Base-by-base conservation (phyloP, 1,139 yeast species). In the Magnusiomyces sp. region DNA sequence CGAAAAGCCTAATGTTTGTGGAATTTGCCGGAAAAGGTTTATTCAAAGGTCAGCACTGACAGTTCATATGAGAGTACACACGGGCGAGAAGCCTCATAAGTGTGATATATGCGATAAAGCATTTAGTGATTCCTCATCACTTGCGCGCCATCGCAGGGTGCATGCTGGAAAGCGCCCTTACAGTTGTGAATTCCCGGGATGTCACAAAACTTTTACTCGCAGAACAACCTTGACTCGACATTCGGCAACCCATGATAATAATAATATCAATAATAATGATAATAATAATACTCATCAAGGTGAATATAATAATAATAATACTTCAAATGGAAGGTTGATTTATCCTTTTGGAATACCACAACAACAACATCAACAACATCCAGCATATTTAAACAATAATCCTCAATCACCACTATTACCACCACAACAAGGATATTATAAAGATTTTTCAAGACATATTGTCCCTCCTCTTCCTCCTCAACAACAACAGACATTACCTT, bases 11-110 rank as follows among this genome's bases (percentile, higher is more conserved):
- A 65, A 65, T 49, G 60, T 58, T 5, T 65, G 68, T 50, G 58
- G 59, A 9, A 55, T 60, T 29, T 65, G 68, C 64, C 66, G 75
- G 41, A 84, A 83, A 65, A 71, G 79, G 58, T 83, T 83, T 61
- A 76, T 81, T 56, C 74, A 89, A 57, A 74, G 82, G 44, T 87
- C 83, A 57, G 89, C 84, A 58, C 68, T 83, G 53, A 82, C 89
- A 10, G 75, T 88, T 56, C 90, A 83, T 62, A 66, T 78, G 55
- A 70, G 95, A 52, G 87, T 86, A 20, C 95, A 87, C 64, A 86
- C 95, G 0, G 97, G 97, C 19, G 95, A 88, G 59, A 77, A 92
- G 57, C 72, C 72, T 0, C 71, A 68, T 52, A 60, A 60, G 43
- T 69, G 72, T 52, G 64, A 61, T 20, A 58, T 60, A 6, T 69